Evolutionary conservation across 495 filamentous ascomycete species (phyloP), one percentile per base, ranked within the genome.

Genomic region (Aspergillus cavernicola): DNA sequence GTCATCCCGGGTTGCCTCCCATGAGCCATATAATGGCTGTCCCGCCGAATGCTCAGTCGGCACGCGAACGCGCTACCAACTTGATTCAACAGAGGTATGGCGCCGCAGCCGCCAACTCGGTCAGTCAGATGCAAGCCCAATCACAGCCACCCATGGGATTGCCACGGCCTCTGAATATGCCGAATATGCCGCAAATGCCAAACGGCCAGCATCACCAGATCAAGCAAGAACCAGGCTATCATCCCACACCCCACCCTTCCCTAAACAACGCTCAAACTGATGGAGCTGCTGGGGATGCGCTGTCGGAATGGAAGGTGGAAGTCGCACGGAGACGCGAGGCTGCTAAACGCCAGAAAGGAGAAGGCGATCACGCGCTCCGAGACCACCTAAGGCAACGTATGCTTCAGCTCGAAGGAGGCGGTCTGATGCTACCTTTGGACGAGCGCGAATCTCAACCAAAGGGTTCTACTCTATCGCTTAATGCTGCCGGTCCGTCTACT

Each of bases 341-440:
- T 67, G 77, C 80, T 59, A 77, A 90, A 57, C 81, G 84, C 32
- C 74, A 82, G 43, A 82, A 86, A 53, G 80, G 92, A 24, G 80
- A 86, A 47, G 70, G 69, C 12, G 73, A 78, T 46, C 61, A 66
- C 19, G 32, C 72, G 19, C 64, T 78, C 31, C 69, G 71, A 13
- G 68, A 72, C 13, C 66, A 75, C 24, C 39, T 78, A 31, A 67
- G 59, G 52, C 79, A 86, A 13, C 77, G 80, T 52, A 85, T 85
- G 50, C 80, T 79, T 43, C 75, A 76, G 50, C 79, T 91, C 68
- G 88, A 97, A 67, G 88, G 80, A 40, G 89, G 88, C 49, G 92
- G 92, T 36, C 71, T 96, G 36, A 87, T 95, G 80, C 60, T 92
- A 32, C 89, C 92, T 0, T 50, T 78, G 16, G 56, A 66, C 24